Evolutionary conservation across 768 basidiomycete species (phyloP).

Genomic region (Clitopilus passeckerianus): DNA sequence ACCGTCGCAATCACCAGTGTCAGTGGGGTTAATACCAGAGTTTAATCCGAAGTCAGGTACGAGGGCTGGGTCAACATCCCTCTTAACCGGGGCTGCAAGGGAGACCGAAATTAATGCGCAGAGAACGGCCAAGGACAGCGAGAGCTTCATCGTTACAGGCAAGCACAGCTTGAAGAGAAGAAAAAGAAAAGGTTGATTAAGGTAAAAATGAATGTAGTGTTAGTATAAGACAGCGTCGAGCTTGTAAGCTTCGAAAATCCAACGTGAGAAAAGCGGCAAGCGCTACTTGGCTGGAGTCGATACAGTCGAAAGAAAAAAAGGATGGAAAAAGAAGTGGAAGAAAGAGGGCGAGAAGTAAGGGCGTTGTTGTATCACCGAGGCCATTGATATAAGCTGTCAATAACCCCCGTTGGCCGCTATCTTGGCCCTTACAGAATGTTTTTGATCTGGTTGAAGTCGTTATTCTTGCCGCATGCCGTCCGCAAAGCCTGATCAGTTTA

Average conservation of each 20-base stretch:
- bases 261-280: constrained; percentile 6
- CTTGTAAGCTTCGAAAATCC: constrained; percentile 9
- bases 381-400: neutral
- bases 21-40: constrained; percentile 57
- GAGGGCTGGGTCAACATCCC: constrained; percentile 35
- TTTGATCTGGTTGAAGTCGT: neutral
- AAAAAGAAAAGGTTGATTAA: neutral
- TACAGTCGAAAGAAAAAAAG: constrained; percentile 12
- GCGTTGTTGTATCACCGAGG: neutral
- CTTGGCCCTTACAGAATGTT: neutral
- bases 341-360: constrained; percentile 1
- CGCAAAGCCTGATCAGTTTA: neutral
- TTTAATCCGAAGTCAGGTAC: constrained; percentile 58
- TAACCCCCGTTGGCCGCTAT: neutral
- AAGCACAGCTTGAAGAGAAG: neutral
- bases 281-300: constrained; percentile 9
- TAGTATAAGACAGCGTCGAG: constrained; percentile 9
- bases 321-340: neutral
- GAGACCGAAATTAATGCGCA: constrained; percentile 28
- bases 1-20: constrained; percentile 59
- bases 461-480: neutral
- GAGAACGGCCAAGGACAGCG: constrained; percentile 20
- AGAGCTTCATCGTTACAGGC: constrained; percentile 24
- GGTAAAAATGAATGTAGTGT: neutral
- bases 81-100: constrained; percentile 35